Evolutionary conservation across 441 rosid species (phyloP), one percentile per base, ranked within the genome.

Genomic region (Dalechampia spathulata): DNA sequence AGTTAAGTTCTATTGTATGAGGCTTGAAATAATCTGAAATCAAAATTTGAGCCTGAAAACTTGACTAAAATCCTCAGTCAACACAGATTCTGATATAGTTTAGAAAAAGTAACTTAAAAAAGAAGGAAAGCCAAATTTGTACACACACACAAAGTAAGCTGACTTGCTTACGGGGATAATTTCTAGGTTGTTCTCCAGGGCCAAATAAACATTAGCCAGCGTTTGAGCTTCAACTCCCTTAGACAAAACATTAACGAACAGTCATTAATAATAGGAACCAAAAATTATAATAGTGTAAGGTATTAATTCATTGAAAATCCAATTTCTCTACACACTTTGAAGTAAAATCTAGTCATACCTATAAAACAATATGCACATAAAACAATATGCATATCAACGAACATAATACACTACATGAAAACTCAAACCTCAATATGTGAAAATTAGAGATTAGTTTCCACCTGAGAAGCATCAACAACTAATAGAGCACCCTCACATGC

Each of bases 171-270:
- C 99, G 55, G 96, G 96, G 58, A 92, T 83, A 34, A 92, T 92
- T 75, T 89, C 99, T 55, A 92, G 87, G 76, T 92, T 83, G 83
- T 78, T 86, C 68, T 86, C 97, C 80, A 92, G 67, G 55, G 99
- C 99, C 81, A 92, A 66, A 75, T 86, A 92, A 63, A 92, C 90
- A 72, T 92, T 92, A 44, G 98, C 98, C 65, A 92, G 48, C 13
- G 98, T 92, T 76, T 92, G 96, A 36, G 98, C 99, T 82, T 92
- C 97, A 69, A 92, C 99, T 59, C 99, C 99, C 99, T 92, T 66
- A 42, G 68, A 52, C 44, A 65, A 55, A 55, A 61, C n/a, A 14
- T 12, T 37, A 72, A 38, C 57, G 20, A 26, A 14, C 19, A 27
- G 48, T 44, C 52, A 64, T 52, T 57, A 65, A 51, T 12, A 23